These are phyloP conservation scores for Picea mariana DNA, from an alignment of 83 land plant genomes.

Conservation along the genomic window DNA sequence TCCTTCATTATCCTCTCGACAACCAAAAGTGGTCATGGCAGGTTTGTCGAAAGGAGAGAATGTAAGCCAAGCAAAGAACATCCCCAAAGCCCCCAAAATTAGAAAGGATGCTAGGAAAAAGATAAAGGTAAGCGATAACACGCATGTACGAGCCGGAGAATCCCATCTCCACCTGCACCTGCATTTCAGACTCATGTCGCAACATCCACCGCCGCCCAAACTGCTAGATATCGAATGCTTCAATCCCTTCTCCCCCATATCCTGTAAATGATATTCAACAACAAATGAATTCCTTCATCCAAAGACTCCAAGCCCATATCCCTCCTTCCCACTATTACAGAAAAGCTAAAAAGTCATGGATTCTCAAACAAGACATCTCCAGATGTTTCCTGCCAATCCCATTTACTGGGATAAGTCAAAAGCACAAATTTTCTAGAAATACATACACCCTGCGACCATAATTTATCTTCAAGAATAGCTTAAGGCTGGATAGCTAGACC, in stretches of 20 bases:
- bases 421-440: conserved; percentile 5
- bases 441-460: background rate
- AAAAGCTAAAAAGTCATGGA: background rate
- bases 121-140: conserved; percentile 33
- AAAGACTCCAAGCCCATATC: background rate
- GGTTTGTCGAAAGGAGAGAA: conserved; percentile 42
- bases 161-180: conserved; percentile 43
- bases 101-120: conserved; percentile 32
- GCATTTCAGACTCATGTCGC: conserved; percentile 44
- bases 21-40: conserved; percentile 30
- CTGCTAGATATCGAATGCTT: conserved; percentile 12
- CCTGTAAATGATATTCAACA: conserved; percentile 12
- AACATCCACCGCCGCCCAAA: conserved; percentile 29
- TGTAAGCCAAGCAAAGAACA: conserved; percentile 45
- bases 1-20: conserved; percentile 73
- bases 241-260: conserved; percentile 31
- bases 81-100: conserved; percentile 18
- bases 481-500: background rate
- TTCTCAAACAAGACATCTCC: background rate
- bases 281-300: background rate
- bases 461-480: too few relatives aligned
- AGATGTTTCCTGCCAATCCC: conserved; percentile 2
- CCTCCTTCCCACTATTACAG: background rate
- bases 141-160: conserved; percentile 27
- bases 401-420: background rate